Percentiles rank a stretch among this genome's conserved stretches.
These are phyloP conservation scores for Nothopassalora personata DNA, from an alignment of 2,329 filamentous ascomycete species.

Conservation along the genomic window DNA sequence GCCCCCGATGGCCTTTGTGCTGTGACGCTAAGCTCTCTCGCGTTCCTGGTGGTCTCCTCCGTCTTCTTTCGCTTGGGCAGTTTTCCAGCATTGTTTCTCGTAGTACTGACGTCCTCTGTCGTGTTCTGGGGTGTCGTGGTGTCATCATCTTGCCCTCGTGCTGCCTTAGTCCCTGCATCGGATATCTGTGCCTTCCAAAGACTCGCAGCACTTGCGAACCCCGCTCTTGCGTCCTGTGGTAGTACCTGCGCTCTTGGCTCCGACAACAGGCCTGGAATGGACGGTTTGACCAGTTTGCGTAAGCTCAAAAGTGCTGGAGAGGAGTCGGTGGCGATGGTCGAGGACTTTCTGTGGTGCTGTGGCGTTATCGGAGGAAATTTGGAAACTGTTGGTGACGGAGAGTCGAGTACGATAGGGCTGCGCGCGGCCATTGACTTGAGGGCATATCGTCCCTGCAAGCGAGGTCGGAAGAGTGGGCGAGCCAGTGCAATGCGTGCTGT, in stretches of 20 bases:
- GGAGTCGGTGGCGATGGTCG: constrained; percentile 10
- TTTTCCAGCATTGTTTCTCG: constrained; percentile 6
- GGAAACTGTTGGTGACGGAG: constrained; percentile 19
- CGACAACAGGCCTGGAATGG: constrained; percentile 1
- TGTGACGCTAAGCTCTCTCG: background rate
- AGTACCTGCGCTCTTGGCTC: constrained; percentile 11
- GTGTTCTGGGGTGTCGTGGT: background rate
- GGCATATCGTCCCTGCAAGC: constrained; percentile 10
- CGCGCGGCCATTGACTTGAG: constrained; percentile 14
- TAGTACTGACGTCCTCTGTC: background rate
- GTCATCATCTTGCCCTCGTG: background rate
- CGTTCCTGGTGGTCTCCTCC: background rate
- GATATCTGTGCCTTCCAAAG: constrained; percentile 8
- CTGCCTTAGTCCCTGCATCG: background rate
- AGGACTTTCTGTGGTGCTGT: constrained; percentile 6
- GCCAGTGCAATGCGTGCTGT: background rate
- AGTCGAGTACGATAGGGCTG: constrained; percentile 23
- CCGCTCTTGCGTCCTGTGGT: constrained; percentile 8
- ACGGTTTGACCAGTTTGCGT: constrained; percentile 9
- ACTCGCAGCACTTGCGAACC: constrained; percentile 15
- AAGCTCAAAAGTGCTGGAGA: constrained; percentile 18
- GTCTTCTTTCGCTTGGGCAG: constrained; percentile 7
- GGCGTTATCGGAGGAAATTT: constrained; percentile 18
- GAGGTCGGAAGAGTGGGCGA: background rate
- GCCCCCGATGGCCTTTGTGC: background rate